Evolutionary conservation across 2,329 filamentous ascomycete genomes (phyloP).

Genomic region (Pseudonectria foliicola): DNA sequence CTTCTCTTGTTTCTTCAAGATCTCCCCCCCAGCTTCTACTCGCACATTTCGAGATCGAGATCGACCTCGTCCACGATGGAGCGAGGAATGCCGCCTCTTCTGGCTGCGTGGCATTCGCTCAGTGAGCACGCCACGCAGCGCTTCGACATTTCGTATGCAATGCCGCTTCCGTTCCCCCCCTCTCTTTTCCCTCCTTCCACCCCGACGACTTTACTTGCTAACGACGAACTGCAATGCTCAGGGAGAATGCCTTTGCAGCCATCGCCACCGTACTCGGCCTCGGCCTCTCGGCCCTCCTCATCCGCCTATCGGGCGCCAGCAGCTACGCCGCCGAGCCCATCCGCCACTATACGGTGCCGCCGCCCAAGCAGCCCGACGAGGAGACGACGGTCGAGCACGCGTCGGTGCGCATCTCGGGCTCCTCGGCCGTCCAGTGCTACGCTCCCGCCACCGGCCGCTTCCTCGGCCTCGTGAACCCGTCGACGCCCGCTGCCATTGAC

Average conservation of each 20-base stretch:
- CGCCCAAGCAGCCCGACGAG: constrained; percentile 54
- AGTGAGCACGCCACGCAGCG: constrained; percentile 15
- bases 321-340: constrained; percentile 30
- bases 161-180: background rate
- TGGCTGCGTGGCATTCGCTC: constrained; percentile 13
- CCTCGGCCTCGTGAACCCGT: constrained; percentile 71
- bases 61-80: constrained; percentile 14
- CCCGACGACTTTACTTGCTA: background rate
- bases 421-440: constrained; percentile 72
- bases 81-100: constrained; percentile 10
- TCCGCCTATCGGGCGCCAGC: constrained; percentile 21
- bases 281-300: constrained; percentile 23
- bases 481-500: constrained; percentile 71
- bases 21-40: too few relatives aligned
- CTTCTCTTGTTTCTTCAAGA: too few relatives aligned
- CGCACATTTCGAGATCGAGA: background rate
- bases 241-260: constrained; percentile 22
- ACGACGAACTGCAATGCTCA: constrained; percentile 6
- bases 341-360: constrained; percentile 52
- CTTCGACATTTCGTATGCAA: constrained; percentile 20
- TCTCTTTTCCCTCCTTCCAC: constrained; percentile 2
- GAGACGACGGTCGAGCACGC: constrained; percentile 51
- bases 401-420: constrained; percentile 57
- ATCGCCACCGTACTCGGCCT: constrained; percentile 24
- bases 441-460: constrained; percentile 82